Base-by-base conservation (phyloP, 2,329 filamentous ascomycete species). In the Colletotrichum eleusines region DNA sequence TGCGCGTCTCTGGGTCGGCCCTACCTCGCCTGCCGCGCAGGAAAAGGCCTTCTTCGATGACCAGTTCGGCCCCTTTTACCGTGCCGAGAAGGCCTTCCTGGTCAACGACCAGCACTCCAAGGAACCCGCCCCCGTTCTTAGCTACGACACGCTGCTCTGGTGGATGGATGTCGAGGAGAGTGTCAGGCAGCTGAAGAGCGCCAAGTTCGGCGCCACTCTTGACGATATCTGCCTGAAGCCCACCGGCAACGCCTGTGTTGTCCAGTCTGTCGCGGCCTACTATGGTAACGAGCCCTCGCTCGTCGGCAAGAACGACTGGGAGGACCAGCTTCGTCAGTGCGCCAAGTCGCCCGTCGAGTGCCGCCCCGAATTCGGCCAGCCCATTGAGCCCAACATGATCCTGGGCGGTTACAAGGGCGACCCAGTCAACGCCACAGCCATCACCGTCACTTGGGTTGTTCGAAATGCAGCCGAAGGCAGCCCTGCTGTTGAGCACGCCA, bases 151-250 rank as follows among this genome's bases (percentile, higher is more conserved):
- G 0, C 85, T 99, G 12, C 84, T 87, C 33, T 99, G 96, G 96
- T 98, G 95, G 96, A 93, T 96, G 77, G 93, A 91, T 72, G 91
- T 98, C 1, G 96, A 99, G 79, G 89, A 90, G 74, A 90, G 91
- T 59, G 89, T 98, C 44, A 87, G 87, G 67, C 86, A 89, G 50
- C 86, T 97, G 66, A 92, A 92, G 78, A 94, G 94, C 3, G 78
- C 88, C 18, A 84, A 90, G 26, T 90, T 89, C 63, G 91, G 89
- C 8, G 87, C 92, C 63, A 91, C 87, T 0, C 85, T 99, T 3
- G 85, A 94, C 33, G 93, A 98, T 77, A 88, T 99, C 20, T 99
- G 96, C 83, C 95, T 97, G 82, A 98, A 98, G 78, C 97, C 97
- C 1, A 94, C 92, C 0, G 94, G 93, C 0, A 88, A 94, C 75